Percentiles rank a stretch among this genome's conserved stretches.
Evolutionary conservation across 2,329 filamentous ascomycete species (phyloP).

Genomic region (Scedosporium apiospermum): DNA sequence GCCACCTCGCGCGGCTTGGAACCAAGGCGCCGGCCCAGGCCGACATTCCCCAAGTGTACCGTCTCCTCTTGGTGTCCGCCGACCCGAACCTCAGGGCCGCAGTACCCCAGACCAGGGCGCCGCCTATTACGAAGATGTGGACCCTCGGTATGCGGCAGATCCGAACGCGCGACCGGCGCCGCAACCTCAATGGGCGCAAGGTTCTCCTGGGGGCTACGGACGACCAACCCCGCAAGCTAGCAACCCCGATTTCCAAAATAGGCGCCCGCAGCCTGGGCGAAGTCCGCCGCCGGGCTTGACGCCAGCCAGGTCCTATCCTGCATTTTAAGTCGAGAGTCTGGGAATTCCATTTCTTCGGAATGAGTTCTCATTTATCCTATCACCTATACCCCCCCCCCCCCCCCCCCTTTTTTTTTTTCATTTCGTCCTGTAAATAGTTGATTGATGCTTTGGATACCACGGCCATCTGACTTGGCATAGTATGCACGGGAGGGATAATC

Average conservation of each 20-base stretch:
- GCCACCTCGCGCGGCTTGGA: constrained; percentile 49
- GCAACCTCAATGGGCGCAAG: constrained; percentile 16
- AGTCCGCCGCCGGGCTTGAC: constrained; percentile 38
- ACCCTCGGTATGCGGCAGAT: constrained; percentile 63
- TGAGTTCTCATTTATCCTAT: neutral
- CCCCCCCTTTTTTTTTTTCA: neutral
- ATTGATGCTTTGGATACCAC: constrained; percentile 2
- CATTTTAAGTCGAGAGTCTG: neutral
- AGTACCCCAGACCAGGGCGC: constrained; percentile 20
- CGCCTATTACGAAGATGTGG: constrained; percentile 86
- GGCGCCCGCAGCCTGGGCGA: constrained; percentile 66
- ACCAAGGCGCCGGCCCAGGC: constrained; percentile 31
- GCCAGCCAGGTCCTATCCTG: neutral
- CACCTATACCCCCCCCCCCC: neutral
- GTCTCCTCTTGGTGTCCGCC: constrained; percentile 25
- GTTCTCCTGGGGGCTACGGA: constrained; percentile 14
- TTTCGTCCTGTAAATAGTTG: constrained; percentile 1
- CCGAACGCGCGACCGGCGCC: constrained; percentile 20
- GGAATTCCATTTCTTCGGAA: neutral
- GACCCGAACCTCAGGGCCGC: constrained; percentile 21
- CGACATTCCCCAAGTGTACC: constrained; percentile 34
- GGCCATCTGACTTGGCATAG: neutral
- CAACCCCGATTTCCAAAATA: constrained; percentile 20
- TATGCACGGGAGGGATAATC: neutral
- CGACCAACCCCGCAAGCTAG: constrained; percentile 17